Evolutionary conservation across 1,284 basidiomycete species (phyloP).

Genomic region (Wolfiporia cocos): DNA sequence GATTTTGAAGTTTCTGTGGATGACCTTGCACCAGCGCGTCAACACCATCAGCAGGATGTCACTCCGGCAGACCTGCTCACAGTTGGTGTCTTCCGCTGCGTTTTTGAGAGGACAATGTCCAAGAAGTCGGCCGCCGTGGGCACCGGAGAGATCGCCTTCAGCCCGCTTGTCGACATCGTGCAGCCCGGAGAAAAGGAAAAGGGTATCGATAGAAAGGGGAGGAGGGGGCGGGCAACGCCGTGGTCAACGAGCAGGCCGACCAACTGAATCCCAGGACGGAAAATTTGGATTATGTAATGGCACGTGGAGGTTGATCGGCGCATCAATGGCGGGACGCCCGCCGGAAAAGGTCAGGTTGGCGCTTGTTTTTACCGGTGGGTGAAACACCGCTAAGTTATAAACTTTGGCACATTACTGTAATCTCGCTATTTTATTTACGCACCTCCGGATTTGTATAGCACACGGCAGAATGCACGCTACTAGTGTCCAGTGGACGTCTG

Average conservation of each 20-base stretch:
- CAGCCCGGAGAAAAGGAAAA: conserved; percentile 2
- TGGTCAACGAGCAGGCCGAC: too few relatives aligned
- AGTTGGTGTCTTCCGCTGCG: conserved; percentile 95
- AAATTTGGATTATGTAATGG: conserved; percentile 17
- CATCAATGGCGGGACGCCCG: too few relatives aligned
- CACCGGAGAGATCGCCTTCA: conserved; percentile 96
- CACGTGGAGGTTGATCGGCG: too few relatives aligned
- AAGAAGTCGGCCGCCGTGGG: conserved; percentile 93
- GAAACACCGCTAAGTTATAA: too few relatives aligned
- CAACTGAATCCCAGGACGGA: conserved; percentile 1
- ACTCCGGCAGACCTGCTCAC: conserved; percentile 36
- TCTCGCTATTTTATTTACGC: too few relatives aligned
- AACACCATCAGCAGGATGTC: neutral
- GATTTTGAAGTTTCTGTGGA: conserved; percentile 99
- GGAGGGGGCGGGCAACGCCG: conserved; percentile 1
- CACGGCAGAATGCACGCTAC: too few relatives aligned
- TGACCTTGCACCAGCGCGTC: conserved; percentile 49
- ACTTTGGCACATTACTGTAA: too few relatives aligned
- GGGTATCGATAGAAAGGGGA: neutral
- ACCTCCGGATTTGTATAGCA: too few relatives aligned
- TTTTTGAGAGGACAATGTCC: conserved; percentile 93
- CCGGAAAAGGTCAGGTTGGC: too few relatives aligned
- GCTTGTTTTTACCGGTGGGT: too few relatives aligned
- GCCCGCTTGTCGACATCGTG: conserved; percentile 79
- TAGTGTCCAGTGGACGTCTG: too few relatives aligned